A percentile compares a stretch with the other conserved stretches of the same genome.
Conservation (phyloP, 2,329 filamentous ascomycete species). For the Zymoseptoria brevis region DNA sequence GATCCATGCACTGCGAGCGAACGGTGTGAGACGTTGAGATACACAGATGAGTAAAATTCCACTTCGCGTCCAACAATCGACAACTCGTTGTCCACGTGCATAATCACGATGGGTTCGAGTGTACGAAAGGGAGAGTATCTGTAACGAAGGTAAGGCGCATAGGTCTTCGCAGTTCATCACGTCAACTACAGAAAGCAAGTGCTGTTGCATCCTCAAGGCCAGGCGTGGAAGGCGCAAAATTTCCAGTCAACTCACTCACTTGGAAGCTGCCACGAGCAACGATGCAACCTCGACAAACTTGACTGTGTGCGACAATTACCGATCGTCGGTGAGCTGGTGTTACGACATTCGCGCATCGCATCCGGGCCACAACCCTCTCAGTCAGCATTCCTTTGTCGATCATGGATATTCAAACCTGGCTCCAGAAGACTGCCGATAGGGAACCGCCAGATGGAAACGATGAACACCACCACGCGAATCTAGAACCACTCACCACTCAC, state of each 20-base stretch:
- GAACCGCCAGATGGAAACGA: slow-evolving; percentile 24
- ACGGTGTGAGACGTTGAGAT: neutral
- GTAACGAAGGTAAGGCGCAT: no score
- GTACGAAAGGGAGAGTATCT: no score
- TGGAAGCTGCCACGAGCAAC: neutral
- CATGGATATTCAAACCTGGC: slow-evolving; percentile 42
- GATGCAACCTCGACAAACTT: neutral
- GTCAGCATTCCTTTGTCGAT: neutral
- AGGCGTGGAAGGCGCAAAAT: neutral
- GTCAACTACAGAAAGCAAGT: neutral
- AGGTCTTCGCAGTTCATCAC: no score
- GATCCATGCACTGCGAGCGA: neutral
- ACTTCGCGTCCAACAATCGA: neutral
- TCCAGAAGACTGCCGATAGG: slow-evolving; percentile 34
- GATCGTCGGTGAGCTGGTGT: neutral
- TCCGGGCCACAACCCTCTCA: neutral
- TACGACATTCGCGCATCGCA: neutral
- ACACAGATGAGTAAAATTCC: neutral
- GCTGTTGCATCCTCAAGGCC: neutral
- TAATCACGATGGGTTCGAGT: no score
- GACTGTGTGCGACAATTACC: neutral
- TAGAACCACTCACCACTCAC: neutral
- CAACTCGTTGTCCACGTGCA: neutral
- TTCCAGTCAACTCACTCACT: neutral
- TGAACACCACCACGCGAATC: slow-evolving; percentile 11